Evolutionary conservation across 345 rosid species (phyloP), one percentile per base, ranked within the genome.

Genomic region (Hibiscus tridactylites): DNA sequence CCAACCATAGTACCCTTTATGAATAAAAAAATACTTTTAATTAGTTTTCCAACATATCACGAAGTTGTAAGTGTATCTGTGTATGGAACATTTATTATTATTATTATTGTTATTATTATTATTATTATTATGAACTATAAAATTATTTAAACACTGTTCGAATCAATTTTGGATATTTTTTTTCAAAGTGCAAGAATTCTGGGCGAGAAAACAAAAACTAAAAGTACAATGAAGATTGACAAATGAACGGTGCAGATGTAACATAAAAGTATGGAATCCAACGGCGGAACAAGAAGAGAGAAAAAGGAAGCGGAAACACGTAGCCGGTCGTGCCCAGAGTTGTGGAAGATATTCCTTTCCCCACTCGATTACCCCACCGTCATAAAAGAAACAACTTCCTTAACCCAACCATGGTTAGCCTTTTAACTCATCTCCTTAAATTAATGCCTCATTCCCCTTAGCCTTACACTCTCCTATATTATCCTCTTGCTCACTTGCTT

Each of bases 291-390:
- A 46, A 31, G 42, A 35, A 28, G 29, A 31, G 39, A 13, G 1
- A 59, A 44, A 44, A 58, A 58, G 56, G 79, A 78, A 73, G 95
- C 95, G 95, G 86, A 84, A 80, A 89, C 86, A 64, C 74, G 95
- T 81, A 84, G 85, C 83, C 87, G 95, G 83, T 82, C 85, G 85
- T 83, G 84, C 95, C 86, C 83, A 83, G 88, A 84, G 87, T 83
- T 58, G 81, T 54, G 94, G 94, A 87, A 83, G 84, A 81, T 83
- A 83, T 80, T 78, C 71, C 24, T 9, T 10, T 26, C 33, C 62
- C 47, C 81, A 37, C 42, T 37, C 8, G 42, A 37, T 37, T 37
- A 37, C 49, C 72, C 15, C 59, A 58, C 35, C 16, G 16, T 11
- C 35, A 58, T 10, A 10, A 62, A 39, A 24, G 6, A 59, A 58